Evolutionary conservation across 2,329 filamentous ascomycete species (phyloP), one percentile per base, ranked within the genome.

Genomic region (Graphilbum sp.): DNA sequence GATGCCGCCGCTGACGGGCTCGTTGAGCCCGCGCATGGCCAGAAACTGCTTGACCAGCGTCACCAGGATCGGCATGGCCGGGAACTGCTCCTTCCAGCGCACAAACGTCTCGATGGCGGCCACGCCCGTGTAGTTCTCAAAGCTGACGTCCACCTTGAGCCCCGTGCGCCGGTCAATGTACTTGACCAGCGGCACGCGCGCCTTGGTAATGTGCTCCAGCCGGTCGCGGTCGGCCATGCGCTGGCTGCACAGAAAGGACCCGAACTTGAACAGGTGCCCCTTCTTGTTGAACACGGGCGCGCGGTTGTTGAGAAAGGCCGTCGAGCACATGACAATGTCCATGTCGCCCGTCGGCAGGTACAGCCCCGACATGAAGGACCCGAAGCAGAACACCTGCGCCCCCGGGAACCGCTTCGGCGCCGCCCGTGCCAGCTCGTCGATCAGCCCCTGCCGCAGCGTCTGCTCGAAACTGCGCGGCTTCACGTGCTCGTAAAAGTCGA

Each of bases 1-100:
- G 37, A 98, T 75, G 3, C 90, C 90, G 40, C 90, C 90, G 43
- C 76, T 83, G 31, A 83, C 80, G 4, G 93, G 87, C 56, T 98
- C 90, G 48, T 95, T 95, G 37, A 95, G 64, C 1, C 79, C 83
- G 43, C 86, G 75, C 74, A 98, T 92, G 29, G 81, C 67, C 20
- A 98, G 63, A 42, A 92, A 87, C 47, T 98, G 90, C 61, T 98
- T 98, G 58, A 98, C 71, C 20, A 96, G 54, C 1, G 85, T 79
- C 29, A 94, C 84, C 19, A 98, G 63, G 31, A 83, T 72, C 0
- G 85, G 81, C 83, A 96, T 87, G 9, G 76, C 75, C 1, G 88
- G 87, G 46, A 79, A 94, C 38, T 78, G 63, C 13, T 63, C 49
- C 56, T 82, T 87, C 90, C 90, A 98, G 0, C 63, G 55, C 38